Conservation (phyloP, 2,329 filamentous ascomycete species). For the Fragosphaeria purpurea region DNA sequence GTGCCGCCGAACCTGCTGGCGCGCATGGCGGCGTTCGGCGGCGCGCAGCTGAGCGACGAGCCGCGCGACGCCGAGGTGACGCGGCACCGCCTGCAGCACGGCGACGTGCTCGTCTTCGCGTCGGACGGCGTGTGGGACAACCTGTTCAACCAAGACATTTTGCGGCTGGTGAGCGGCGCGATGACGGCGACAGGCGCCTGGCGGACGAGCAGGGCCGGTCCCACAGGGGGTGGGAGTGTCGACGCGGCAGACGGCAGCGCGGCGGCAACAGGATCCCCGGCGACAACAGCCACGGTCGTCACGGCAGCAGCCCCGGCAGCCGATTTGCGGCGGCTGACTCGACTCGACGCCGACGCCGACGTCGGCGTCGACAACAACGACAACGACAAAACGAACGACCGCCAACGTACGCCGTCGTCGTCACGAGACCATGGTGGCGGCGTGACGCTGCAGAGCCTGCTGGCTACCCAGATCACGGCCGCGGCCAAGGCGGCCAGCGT, state of each 20-base stretch:
- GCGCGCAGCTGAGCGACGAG: conserved; percentile 68
- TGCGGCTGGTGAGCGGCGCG: conserved; percentile 64
- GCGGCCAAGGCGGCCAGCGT: conserved; percentile 79
- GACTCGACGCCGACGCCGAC: not conserved
- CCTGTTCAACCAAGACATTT: conserved; percentile 78
- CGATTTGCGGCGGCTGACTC: conserved; percentile 29
- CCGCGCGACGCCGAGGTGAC: conserved; percentile 77
- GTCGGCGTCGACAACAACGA: conserved; percentile 20
- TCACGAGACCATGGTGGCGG: not conserved
- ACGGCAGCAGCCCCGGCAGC: conserved; percentile 34
- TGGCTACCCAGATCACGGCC: conserved; percentile 69
- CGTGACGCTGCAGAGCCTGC: conserved; percentile 58
- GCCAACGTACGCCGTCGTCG: not conserved
- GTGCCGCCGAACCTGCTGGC: conserved; percentile 70
- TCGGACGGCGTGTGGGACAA: conserved; percentile 97
- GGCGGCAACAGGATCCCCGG: too few species aligned
- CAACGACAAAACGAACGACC: conserved; percentile 12
- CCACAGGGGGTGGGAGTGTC: conserved; percentile 10
- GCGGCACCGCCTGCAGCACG: conserved; percentile 68
- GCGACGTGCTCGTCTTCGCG: conserved; percentile 86
- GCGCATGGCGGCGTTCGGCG: conserved; percentile 76
- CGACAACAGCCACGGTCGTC: conserved; percentile 33
- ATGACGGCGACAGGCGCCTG: conserved; percentile 72
- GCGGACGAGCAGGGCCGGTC: conserved; percentile 42
- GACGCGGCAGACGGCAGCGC: conserved; percentile 23